Evolutionary conservation across 78 protist species (phyloP).

Genomic region (Dictyostelium purpureum): DNA sequence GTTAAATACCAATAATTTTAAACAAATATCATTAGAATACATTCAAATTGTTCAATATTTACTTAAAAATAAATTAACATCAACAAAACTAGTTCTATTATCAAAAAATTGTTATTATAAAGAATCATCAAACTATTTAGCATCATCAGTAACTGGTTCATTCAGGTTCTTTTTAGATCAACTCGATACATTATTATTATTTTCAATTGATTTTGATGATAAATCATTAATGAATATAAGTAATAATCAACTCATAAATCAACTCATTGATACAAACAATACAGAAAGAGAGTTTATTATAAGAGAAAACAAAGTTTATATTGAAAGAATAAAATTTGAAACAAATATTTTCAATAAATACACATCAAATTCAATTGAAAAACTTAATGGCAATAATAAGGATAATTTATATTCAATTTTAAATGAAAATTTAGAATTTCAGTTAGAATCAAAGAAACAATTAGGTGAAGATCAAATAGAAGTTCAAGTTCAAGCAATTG

Average conservation of each 20-base stretch:
- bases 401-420: background rate
- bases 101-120: background rate
- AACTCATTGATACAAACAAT: background rate
- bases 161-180: background rate
- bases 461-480: constrained; percentile 26
- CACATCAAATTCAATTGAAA: background rate
- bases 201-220: background rate
- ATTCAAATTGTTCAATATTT: background rate
- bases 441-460: background rate
- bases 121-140: background rate
- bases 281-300: background rate
- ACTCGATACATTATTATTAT: background rate
- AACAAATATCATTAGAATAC: background rate
- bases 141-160: background rate
- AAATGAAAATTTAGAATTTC: background rate
- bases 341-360: background rate
- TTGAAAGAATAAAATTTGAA: background rate
- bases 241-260: background rate
- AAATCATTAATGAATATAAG: background rate
- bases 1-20: background rate
- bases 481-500: constrained; percentile 30
- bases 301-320: background rate
- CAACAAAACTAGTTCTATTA: background rate
- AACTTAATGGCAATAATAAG: background rate
- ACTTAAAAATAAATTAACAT: background rate